phyloP scores from a whole-genome alignment of 1,139 yeast species.

The Pneumocystis wakefieldiae region DNA sequence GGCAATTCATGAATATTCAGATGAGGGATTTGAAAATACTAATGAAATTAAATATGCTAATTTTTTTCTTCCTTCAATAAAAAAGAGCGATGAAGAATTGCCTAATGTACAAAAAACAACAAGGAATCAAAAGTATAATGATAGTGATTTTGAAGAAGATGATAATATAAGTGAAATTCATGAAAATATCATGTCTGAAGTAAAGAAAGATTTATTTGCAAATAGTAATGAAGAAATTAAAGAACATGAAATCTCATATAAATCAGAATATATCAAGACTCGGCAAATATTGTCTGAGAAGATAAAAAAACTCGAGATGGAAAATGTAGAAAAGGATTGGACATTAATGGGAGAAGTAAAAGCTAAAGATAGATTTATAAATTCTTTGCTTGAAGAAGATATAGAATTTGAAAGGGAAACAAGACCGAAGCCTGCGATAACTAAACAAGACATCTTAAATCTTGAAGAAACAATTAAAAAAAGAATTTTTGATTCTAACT shows the following conservation, averaged over 20 bases:
- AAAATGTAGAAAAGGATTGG: constrained; percentile 86
- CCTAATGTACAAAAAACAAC: background rate
- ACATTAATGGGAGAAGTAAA: constrained; percentile 84
- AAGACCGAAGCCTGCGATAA: constrained; percentile 83
- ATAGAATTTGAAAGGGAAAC: constrained; percentile 60
- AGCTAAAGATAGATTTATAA: constrained; percentile 67
- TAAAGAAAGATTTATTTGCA: constrained; percentile 44
- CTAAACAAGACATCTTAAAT: constrained; percentile 71
- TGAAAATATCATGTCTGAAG: constrained; percentile 36
- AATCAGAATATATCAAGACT: constrained; percentile 74
- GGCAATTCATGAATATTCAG: constrained; percentile 15
- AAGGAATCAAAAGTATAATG: constrained; percentile 9
- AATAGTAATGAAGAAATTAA: constrained; percentile 25
- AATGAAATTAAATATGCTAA: constrained; percentile 26
- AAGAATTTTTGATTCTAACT: constrained; percentile 56
- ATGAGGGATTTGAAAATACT: constrained; percentile 15
- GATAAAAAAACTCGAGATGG: constrained; percentile 65
- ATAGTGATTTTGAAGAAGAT: constrained; percentile 4
- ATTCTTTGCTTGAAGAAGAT: constrained; percentile 58
- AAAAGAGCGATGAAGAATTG: constrained; percentile 12
- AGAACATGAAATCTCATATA: constrained; percentile 18
- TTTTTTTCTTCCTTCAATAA: constrained; percentile 27
- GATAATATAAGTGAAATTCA: constrained; percentile 35
- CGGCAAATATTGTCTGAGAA: constrained; percentile 63
- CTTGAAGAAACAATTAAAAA: constrained; percentile 78